Conservation (phyloP, 2,329 filamentous ascomycete genomes). For the Hymenoscyphus fraxineus region DNA sequence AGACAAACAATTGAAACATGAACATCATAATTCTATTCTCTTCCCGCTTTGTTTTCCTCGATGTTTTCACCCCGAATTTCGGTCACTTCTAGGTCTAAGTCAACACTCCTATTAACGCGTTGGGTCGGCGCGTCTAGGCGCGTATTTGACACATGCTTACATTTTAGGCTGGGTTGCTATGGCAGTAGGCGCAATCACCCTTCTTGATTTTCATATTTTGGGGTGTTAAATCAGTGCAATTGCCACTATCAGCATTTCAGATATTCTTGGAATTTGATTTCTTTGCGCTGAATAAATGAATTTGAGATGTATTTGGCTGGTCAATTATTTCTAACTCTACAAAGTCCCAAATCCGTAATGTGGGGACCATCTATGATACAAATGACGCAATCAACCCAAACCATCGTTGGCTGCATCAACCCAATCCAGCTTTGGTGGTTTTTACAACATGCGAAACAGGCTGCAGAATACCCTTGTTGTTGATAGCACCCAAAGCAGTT, state of each 20-base stretch:
- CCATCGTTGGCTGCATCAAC: constrained; percentile 35
- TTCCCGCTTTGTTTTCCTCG: background rate
- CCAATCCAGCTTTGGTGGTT: constrained; percentile 77
- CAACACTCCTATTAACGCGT: background rate
- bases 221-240: too few species aligned
- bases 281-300: too few species aligned
- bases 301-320: too few species aligned
- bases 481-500: constrained; percentile 72
- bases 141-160: too few species aligned
- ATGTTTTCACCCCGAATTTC: background rate
- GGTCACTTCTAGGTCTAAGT: background rate
- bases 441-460: constrained; percentile 87
- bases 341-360: background rate
- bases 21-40: constrained; percentile 18
- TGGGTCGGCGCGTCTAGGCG: too few species aligned
- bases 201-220: too few species aligned
- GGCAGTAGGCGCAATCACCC: too few species aligned
- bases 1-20: constrained; percentile 32
- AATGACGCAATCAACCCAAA: background rate
- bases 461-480: constrained; percentile 85
- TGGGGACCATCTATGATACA: background rate
- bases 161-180: too few species aligned
- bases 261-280: too few species aligned
- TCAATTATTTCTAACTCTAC: background rate
- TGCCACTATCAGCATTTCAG: too few species aligned